Conservation (phyloP, 768 basidiomycete species). For the Leucocoprinus birnbaumii region DNA sequence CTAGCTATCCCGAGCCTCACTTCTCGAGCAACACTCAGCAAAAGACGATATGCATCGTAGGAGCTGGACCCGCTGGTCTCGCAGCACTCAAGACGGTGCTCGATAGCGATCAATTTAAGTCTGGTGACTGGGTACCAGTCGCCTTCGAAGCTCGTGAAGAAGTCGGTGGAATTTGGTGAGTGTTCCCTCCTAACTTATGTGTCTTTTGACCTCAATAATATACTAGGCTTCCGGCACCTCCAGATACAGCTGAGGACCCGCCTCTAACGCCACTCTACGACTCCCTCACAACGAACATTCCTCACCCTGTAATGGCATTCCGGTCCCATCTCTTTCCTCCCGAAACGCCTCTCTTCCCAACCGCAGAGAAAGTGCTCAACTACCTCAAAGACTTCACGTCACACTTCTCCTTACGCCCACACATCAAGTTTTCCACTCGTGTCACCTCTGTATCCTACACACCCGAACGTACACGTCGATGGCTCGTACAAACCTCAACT, state of each 20-base stretch:
- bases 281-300: slow-evolving; percentile 78
- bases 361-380: slow-evolving; percentile 53
- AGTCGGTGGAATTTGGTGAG: slow-evolving; percentile 79
- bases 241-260: slow-evolving; percentile 37
- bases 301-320: slow-evolving; percentile 76
- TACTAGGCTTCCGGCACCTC: slow-evolving; percentile 50
- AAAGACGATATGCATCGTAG: slow-evolving; percentile 63
- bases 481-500: slow-evolving; percentile 43
- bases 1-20: neutral
- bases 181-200: slow-evolving; percentile 1
- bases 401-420: slow-evolving; percentile 54
- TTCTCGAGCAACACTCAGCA: neutral
- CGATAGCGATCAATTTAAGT: slow-evolving; percentile 54
- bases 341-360: slow-evolving; percentile 67
- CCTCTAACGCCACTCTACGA: slow-evolving; percentile 75
- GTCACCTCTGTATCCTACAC: slow-evolving; percentile 49
- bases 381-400: slow-evolving; percentile 70
- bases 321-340: slow-evolving; percentile 64
- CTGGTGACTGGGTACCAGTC: slow-evolving; percentile 58
- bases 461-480: slow-evolving; percentile 23
- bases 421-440: slow-evolving; percentile 60
- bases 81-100: slow-evolving; percentile 64
- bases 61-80: slow-evolving; percentile 75
- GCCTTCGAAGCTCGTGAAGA: slow-evolving; percentile 64
- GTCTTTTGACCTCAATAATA: neutral